Evolutionary conservation across 2,329 filamentous ascomycete species (phyloP).

Genomic region (Penicillium sp.): DNA sequence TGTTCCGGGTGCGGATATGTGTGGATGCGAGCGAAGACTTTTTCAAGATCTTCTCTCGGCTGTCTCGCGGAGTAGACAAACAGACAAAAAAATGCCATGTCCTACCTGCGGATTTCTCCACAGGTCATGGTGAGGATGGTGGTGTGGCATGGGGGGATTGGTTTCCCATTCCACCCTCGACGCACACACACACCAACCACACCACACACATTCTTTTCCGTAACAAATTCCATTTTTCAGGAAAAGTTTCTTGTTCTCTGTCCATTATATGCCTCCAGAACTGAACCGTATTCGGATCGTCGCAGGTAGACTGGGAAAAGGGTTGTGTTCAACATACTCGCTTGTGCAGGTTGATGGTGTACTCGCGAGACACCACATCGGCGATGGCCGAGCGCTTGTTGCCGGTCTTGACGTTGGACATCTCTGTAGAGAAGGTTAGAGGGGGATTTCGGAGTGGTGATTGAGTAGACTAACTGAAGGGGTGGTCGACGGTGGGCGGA

Average conservation of each 20-base stretch:
- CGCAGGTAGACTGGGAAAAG: constrained; percentile 18
- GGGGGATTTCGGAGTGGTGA: neutral
- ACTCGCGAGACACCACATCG: constrained; percentile 99
- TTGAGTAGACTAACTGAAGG: constrained; percentile 35
- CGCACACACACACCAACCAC: constrained; percentile 1
- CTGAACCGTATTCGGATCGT: constrained; percentile 23
- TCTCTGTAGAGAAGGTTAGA: constrained; percentile 48
- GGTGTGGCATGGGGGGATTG: constrained; percentile 7
- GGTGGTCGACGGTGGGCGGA: constrained; percentile 40
- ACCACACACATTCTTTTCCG: constrained; percentile 18
- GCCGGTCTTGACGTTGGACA: constrained; percentile 65
- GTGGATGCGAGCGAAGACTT: constrained; percentile 10
- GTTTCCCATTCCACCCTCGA: constrained; percentile 1
- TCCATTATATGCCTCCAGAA: constrained; percentile 30
- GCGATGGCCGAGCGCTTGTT: constrained; percentile 94
- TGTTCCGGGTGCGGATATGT: constrained; percentile 17
- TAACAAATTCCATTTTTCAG: constrained; percentile 22
- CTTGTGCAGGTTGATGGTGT: constrained; percentile 99
- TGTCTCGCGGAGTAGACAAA: constrained; percentile 4
- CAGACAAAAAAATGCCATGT: constrained; percentile 4
- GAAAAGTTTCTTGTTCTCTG: constrained; percentile 31
- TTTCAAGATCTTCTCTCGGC: constrained; percentile 8
- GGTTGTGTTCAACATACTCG: constrained; percentile 66
- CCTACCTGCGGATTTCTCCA: constrained; percentile 11
- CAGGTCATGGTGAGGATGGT: constrained; percentile 9